These are phyloP conservation scores for Marasmius tenuissimus DNA, from an alignment of 1,284 basidiomycete species.

Conservation along the genomic window DNA sequence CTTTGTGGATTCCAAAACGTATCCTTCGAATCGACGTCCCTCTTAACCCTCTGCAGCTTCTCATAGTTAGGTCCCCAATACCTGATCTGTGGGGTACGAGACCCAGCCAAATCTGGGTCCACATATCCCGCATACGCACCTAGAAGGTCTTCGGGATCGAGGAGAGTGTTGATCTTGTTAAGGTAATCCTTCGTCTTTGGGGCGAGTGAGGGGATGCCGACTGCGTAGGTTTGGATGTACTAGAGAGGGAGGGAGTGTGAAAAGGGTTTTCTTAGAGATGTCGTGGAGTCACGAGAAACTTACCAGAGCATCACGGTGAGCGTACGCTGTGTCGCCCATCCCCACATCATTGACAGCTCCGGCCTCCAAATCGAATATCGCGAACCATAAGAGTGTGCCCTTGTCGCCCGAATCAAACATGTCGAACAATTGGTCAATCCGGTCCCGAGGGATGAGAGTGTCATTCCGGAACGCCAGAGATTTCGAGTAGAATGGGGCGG, in stretches of 20 bases:
- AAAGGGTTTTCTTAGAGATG: too few relatives aligned
- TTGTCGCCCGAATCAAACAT: slow-evolving; percentile 16
- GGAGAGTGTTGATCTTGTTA: slow-evolving; percentile 11
- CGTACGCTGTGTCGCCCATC: slow-evolving; percentile 17
- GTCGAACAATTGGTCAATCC: slow-evolving; percentile 16
- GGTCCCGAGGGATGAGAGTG: slow-evolving; percentile 12
- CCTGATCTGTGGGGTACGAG: not conserved
- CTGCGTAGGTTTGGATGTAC: slow-evolving; percentile 20
- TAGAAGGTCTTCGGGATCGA: slow-evolving; percentile 12
- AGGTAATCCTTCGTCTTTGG: slow-evolving; percentile 13
- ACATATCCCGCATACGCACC: slow-evolving; percentile 21
- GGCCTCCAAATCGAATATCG: slow-evolving; percentile 19
- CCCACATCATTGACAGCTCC: slow-evolving; percentile 20
- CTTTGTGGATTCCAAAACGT: slow-evolving; percentile 20
- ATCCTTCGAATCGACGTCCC: slow-evolving; percentile 15
- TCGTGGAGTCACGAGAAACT: too few relatives aligned
- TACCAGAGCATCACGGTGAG: slow-evolving; percentile 18
- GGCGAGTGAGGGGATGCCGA: slow-evolving; percentile 13
- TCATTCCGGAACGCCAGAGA: slow-evolving; percentile 14
- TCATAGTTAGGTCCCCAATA: slow-evolving; percentile 20
- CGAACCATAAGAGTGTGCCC: slow-evolving; percentile 20
- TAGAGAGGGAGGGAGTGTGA: not conserved
- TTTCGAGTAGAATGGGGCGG: slow-evolving; percentile 19
- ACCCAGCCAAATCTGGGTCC: slow-evolving; percentile 13
- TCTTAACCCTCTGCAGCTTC: slow-evolving; percentile 16